Conservation (phyloP, 1,284 basidiomycete genomes). For the Schizophyllum commune region DNA sequence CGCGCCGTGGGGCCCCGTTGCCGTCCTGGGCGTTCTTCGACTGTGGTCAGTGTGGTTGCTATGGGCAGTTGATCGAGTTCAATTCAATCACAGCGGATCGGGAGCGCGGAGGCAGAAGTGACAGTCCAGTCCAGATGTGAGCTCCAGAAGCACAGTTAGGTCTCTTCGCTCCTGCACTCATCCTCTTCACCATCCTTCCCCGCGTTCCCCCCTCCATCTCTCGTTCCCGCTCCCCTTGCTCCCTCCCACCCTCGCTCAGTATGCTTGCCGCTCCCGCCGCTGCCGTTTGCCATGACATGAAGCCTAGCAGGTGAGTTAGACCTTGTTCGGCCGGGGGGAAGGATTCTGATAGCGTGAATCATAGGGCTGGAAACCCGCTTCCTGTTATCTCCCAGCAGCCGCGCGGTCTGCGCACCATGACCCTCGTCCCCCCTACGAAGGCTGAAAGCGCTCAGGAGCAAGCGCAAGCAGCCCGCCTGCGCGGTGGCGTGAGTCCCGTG, state of each 20-base stretch:
- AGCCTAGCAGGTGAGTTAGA: background rate
- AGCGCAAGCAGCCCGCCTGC: background rate
- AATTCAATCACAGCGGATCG: background rate
- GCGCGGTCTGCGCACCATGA: background rate
- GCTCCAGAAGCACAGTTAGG: background rate
- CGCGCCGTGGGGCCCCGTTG: background rate
- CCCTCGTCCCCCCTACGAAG: background rate
- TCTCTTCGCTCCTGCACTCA: background rate
- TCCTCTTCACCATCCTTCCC: background rate
- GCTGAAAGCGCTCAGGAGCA: background rate
- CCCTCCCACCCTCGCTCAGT: conserved; percentile 22
- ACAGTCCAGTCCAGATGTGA: background rate
- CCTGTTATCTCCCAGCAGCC: background rate
- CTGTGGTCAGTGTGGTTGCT: background rate
- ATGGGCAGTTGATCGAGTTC: background rate
- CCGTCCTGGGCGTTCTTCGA: background rate
- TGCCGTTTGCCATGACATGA: background rate
- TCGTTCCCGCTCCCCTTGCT: background rate
- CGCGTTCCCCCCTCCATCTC: background rate
- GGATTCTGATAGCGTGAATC: background rate
- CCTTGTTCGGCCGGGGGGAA: background rate
- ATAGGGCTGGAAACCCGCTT: background rate
- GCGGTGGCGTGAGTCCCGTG: background rate
- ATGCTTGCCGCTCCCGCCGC: background rate
- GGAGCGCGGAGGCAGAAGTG: background rate